A percentile compares a stretch with the other conserved stretches of the same genome.
Evolutionary conservation across 352 stramenopile species (phyloP).

Genomic region (Phytopythium delawarense): DNA sequence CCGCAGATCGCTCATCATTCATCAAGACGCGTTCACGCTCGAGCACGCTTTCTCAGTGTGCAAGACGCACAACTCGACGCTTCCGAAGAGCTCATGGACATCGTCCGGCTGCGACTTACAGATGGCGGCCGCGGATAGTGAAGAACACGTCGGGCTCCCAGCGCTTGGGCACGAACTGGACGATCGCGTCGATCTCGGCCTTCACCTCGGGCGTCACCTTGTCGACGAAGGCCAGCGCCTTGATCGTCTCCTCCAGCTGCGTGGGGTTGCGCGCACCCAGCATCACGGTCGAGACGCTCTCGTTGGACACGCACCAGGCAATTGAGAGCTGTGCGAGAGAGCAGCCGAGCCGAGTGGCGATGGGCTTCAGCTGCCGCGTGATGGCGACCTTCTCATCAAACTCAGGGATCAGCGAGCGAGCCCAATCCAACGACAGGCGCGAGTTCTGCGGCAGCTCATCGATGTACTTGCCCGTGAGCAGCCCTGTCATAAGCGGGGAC

Average conservation of each 20-base stretch:
- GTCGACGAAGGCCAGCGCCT: slow-evolving; percentile 29
- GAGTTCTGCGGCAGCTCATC: slow-evolving; percentile 19
- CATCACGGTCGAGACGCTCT: slow-evolving; percentile 44
- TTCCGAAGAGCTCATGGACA: not conserved
- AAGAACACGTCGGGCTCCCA: not conserved
- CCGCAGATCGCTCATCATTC: no score
- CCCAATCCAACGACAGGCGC: slow-evolving; percentile 16
- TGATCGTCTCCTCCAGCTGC: slow-evolving; percentile 54
- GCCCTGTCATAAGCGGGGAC: slow-evolving; percentile 30
- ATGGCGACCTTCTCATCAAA: slow-evolving; percentile 14
- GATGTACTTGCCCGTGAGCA: slow-evolving; percentile 55
- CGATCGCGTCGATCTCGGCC: slow-evolving; percentile 41
- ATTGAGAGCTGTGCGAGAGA: slow-evolving; percentile 38
- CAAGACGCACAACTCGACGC: not conserved
- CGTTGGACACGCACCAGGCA: slow-evolving; percentile 40
- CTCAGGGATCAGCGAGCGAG: not conserved
- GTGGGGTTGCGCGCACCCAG: slow-evolving; percentile 37
- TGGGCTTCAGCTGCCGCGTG: slow-evolving; percentile 23
- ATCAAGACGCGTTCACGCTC: no score
- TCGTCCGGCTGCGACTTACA: not conserved
- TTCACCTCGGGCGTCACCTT: slow-evolving; percentile 52
- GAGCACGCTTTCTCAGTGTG: no score
- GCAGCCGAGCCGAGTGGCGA: slow-evolving; percentile 44
- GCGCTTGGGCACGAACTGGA: slow-evolving; percentile 3
- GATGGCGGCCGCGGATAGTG: not conserved